These are phyloP conservation scores for Paecilomyces formosus DNA, from an alignment of 2,329 filamentous ascomycete species.

Conservation along the genomic window DNA sequence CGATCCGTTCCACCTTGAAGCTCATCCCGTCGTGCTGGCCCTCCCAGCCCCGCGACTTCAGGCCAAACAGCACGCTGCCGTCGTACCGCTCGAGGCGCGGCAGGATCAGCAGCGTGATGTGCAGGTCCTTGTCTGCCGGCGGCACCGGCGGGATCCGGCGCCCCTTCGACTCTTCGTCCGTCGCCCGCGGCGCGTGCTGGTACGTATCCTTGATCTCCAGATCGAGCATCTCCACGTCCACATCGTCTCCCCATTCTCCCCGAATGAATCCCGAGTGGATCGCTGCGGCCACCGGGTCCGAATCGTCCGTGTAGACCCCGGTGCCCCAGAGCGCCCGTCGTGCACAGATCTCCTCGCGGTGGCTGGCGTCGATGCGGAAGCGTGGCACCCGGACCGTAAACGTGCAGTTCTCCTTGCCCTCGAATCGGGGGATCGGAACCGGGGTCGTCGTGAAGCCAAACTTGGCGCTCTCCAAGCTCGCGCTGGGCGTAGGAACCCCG, in stretches of 20 bases:
- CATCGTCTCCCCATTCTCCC: slow-evolving; percentile 75
- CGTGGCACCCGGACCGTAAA: slow-evolving; percentile 81
- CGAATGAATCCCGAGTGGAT: slow-evolving; percentile 91
- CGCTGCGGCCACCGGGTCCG: slow-evolving; percentile 83
- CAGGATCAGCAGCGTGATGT: slow-evolving; percentile 79
- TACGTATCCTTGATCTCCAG: slow-evolving; percentile 43
- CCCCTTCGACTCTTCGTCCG: slow-evolving; percentile 30
- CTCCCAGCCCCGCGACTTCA: slow-evolving; percentile 74
- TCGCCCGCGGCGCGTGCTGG: slow-evolving; percentile 33
- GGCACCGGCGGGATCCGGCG: slow-evolving; percentile 40
- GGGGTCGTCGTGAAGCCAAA: slow-evolving; percentile 55
- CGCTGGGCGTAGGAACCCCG: slow-evolving; percentile 35
- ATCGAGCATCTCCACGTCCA: slow-evolving; percentile 62
- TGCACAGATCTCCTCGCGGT: slow-evolving; percentile 75
- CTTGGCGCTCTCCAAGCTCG: slow-evolving; percentile 41
- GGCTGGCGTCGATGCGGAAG: slow-evolving; percentile 60
- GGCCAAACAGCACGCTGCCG: slow-evolving; percentile 67
- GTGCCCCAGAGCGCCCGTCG: slow-evolving; percentile 84
- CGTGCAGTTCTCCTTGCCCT: slow-evolving; percentile 78
- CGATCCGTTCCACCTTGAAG: slow-evolving; percentile 72
- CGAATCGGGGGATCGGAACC: slow-evolving; percentile 66
- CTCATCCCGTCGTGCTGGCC: slow-evolving; percentile 78
- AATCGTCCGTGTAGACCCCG: slow-evolving; percentile 92
- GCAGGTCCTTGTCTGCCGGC: slow-evolving; percentile 65
- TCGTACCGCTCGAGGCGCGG: slow-evolving; percentile 72